These are phyloP conservation scores for Fagopyrum tataricum DNA, from an alignment of 148 eudicot genomes.

Conservation along the genomic window DNA sequence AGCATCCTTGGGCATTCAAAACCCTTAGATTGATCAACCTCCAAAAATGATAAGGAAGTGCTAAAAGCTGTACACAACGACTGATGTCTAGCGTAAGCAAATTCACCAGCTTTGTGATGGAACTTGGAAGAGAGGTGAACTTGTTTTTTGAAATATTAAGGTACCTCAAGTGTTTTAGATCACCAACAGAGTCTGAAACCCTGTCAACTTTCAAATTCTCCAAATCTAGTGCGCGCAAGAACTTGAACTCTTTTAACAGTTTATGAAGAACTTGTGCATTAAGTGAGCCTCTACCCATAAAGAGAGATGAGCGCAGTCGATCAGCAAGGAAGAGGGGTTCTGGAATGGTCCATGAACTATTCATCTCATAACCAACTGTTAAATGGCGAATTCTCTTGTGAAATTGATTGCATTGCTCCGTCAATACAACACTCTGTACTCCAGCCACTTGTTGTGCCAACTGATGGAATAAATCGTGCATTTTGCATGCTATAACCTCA, in stretches of 20 bases:
- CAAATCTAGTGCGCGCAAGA: not conserved
- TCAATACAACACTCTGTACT: not conserved
- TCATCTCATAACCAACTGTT: not conserved
- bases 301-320: not conserved
- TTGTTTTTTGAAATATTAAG: not conserved
- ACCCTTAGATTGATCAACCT: not conserved
- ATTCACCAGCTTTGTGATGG: not conserved
- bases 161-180: not conserved
- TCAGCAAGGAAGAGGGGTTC: not conserved
- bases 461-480: conserved; percentile 4
- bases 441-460: not conserved
- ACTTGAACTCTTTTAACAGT: not conserved
- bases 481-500: not conserved
- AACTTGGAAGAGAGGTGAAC: not conserved
- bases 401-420: not conserved
- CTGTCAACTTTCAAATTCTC: not conserved
- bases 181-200: not conserved
- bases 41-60: not conserved
- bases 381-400: not conserved
- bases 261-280: not conserved
- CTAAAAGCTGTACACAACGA: not conserved
- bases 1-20: not conserved
- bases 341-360: not conserved
- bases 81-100: not conserved
- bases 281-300: not conserved